Evolutionary conservation across 148 eudicot species (phyloP), one percentile per base, ranked within the genome.

Genomic region (Nepenthes gracilis): DNA sequence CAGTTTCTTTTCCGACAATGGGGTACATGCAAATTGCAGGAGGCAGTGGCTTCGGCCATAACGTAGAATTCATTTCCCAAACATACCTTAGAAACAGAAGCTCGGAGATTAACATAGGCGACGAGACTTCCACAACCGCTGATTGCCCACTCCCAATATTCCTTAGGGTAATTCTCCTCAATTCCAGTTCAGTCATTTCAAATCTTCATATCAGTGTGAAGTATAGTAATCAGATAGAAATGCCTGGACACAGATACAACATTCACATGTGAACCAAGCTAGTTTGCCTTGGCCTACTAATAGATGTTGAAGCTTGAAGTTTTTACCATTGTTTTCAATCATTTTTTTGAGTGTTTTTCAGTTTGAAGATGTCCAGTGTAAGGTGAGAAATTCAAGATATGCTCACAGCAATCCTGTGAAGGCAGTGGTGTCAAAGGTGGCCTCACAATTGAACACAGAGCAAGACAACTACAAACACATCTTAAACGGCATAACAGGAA

Each of bases 401-500:
- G 53, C 82, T 10, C 58, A 75, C 2, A 62, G 35, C 10, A 86
- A 79, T 43, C 80, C 89, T 2, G 83, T 85, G 35, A 92, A 72
- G 75, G 74, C 80, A 49, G 88, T 77, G 34, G 85, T 82, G 53
- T 78, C 90, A 34, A 85, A 76, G 64, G 77, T 83, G 67, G 89
- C 12, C 15, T 49, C 53, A 49, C 12, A 49, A 10, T 3, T 75
- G 48, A 72, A 75, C 64, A 70, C 67, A 33, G 87, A 85, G 23
- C 70, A 77, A 14, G 87, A 69, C 45, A 71, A 82, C 36, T 77
- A 86, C 68, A 93, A 89, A 75, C 84, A 89, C 45, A 86, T 93
- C 59, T 36, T 93, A 68, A 89, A 75, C 63, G 99, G 99, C 35
- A 80, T 93, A 57, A 93, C 97, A 38, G 99, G 97, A 75, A 93